Conservation (phyloP, 352 stramenopile species). For the Globisporangium heterothallicum region DNA sequence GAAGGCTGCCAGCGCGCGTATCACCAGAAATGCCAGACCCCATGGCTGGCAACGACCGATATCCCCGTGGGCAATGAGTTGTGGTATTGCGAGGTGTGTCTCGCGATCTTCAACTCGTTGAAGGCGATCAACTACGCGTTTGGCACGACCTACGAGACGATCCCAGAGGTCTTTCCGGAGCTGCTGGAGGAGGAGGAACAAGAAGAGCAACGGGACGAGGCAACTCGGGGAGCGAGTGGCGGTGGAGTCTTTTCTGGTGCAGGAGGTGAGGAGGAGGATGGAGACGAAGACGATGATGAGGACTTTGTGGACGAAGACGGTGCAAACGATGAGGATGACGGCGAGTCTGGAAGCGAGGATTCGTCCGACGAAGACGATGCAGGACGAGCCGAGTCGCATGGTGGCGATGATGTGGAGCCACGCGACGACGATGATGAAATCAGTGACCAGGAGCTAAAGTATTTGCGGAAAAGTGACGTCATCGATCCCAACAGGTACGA, state of each 20-base stretch:
- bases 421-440: conserved; percentile 7
- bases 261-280: conserved; percentile 7
- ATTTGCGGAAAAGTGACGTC: conserved; percentile 42
- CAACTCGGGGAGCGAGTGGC: not conserved
- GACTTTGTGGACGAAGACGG: conserved; percentile 40
- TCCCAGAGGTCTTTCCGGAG: conserved; percentile 41
- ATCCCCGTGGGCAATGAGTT: conserved; percentile 60
- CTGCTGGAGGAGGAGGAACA: conserved; percentile 29
- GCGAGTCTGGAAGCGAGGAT: conserved; percentile 5
- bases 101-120: conserved; percentile 71
- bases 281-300: conserved; percentile 37
- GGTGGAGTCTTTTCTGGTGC: conserved; percentile 9
- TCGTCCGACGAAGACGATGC: conserved; percentile 11
- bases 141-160: conserved; percentile 55
- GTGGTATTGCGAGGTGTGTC: conserved; percentile 82
- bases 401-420: conserved; percentile 5
- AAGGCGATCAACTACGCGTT: conserved; percentile 80
- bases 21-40: conserved; percentile 72
- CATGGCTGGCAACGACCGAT: conserved; percentile 43
- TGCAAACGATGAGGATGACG: conserved; percentile 22
- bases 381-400: not conserved
- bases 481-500: conserved; percentile 44
- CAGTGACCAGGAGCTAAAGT: conserved; percentile 35
- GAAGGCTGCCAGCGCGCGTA: conserved; percentile 70
- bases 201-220: conserved; percentile 4